Base-by-base conservation (phyloP, 257 asterid species). In the Thymus mandschuricus region DNA sequence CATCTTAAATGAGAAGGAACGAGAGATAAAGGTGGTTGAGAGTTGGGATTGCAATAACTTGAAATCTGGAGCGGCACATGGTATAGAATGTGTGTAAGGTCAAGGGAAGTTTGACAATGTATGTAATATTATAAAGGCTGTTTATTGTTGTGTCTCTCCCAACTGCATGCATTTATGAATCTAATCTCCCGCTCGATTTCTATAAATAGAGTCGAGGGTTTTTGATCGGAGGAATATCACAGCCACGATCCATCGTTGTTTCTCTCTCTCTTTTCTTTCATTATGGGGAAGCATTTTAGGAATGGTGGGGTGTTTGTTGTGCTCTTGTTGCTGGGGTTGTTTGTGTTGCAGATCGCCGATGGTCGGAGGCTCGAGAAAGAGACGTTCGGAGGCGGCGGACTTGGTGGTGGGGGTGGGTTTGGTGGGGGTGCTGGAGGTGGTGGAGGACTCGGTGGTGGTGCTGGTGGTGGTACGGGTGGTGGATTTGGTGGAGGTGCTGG, bases 81-180 rank as follows among this genome's bases (percentile, higher is more conserved):
- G 65, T 75, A 0, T 66, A 1, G 15, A 72, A 49, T 57, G 62
- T 65, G 74, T 28, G 38, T 72, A 38, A 1, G 67, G 79, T 58
- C 68, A 76, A 76, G 38, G 5, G 15, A 21, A 5, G 30, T 63
- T 68, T 82, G 81, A 80, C 68, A 71, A 80, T 60, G 21, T 49
- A 2, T 54, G n/a, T 56, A 41, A 29, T 35, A 49, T 28, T 43
- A 41, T 48, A 31, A 55, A 46, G 59, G 13, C 50, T 1, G 29
- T 21, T 21, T 21, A 21, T 21, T 21, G 21, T 64, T 38, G 79
- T 76, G 76, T 50, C 75, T 31, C 11, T 52, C 78, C 64, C 88
- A 84, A 84, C 88, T 81, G 78, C 81, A 79, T 76, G 85, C 81
- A 81, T 81, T 84, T 71, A 84, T 75, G 84, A 66, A 30, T 6